Evolutionary conservation across 2,329 filamentous ascomycete genomes (phyloP), one percentile per base, ranked within the genome.

Genomic region (Pezicula rhizophila): DNA sequence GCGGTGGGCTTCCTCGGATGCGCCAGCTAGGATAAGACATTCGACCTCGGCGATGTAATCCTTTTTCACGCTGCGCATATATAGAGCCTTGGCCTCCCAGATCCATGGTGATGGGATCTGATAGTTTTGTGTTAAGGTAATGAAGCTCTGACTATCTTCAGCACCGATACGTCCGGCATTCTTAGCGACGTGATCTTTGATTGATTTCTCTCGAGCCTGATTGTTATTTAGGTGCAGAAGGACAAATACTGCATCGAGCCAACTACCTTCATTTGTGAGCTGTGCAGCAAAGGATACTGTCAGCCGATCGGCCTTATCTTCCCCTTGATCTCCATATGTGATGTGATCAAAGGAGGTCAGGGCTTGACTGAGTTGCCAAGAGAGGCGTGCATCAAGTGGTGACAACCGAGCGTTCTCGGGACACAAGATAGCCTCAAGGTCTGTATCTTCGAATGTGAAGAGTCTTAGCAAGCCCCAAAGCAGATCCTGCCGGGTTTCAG

Each of bases 391-490:
- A 56, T 91, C 84, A 44, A 95, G 71, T 3, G 85, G 82, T 31
- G 87, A 85, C 11, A 88, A 76, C 51, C 87, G 86, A 1, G 87
- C 81, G 55, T 89, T 89, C 60, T 89, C 82, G 0, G 90, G 87
- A 12, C 84, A 78, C 28, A 96, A 70, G 14, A 90, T 76, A 33
- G 84, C 79, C 57, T 89, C 87, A 2, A 95, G 64, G 43, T 77
- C 73, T 39, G 69, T 73, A 11, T 70, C 68, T n/a, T 80, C 72
- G n/a, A 70, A 72, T 1, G 89, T 80, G 60, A 90, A 95, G 4
- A 95, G 74, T 64, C 88, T 89, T 44, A 99, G 70, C 0, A 99
- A 76, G 11, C 89, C 87, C 85, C 92, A 96, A 1, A 97, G 74
- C 7, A 95, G 75, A 63, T 95, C 90, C 62, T 93, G 82, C 37